Base-by-base conservation (phyloP, 306 rosid species). In the Pyrus bretschneideri region DNA sequence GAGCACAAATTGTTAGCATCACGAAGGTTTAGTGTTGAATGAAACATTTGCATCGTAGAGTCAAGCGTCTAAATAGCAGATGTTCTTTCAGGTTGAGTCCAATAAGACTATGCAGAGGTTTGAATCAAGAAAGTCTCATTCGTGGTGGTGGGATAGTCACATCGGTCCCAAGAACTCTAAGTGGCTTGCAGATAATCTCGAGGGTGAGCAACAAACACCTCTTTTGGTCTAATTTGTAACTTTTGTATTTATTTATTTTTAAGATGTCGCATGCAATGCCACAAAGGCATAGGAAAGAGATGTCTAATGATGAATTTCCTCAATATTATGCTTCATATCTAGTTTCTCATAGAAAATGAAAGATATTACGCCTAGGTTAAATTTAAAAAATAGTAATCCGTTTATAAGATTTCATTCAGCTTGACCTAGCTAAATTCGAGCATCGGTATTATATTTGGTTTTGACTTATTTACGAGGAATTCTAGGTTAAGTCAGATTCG, bases 121-220 rank as follows among this genome's bases (percentile, higher is more conserved):
- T 55, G 96, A 89, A 63, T 83, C 93, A 69, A 88, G 79, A 54
- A 92, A 88, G 79, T 86, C 97, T 38, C 96, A 89, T 84, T 89
- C 97, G 10, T 87, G 96, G 94, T 89, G 99, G 99, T 96, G 99
- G 99, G 99, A 96, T 72, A 89, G 97, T 83, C 93, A 89, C 76
- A 45, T 92, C 72, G 83, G 83, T 84, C 88, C 89, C 71, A 96
- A 86, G 81, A 96, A 87, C 85, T 91, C 97, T 29, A 95, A 75
- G 78, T 95, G 97, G 99, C 98, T 89, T 52, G 76, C 78, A n/a
- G 98, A 91, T 61, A 96, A 89, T 87, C 91, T 87, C 49, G 99
- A 88, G 69, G 98, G 99, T 96, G 81, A 77, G 83, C 52, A 67
- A 51, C 61, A 4, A 49, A 55, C 71, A 22, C 42, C 68, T 73